Evolutionary conservation across 2,329 filamentous ascomycete genomes (phyloP), one percentile per base, ranked within the genome.

Genomic region (Orbilia blumenaviensis): DNA sequence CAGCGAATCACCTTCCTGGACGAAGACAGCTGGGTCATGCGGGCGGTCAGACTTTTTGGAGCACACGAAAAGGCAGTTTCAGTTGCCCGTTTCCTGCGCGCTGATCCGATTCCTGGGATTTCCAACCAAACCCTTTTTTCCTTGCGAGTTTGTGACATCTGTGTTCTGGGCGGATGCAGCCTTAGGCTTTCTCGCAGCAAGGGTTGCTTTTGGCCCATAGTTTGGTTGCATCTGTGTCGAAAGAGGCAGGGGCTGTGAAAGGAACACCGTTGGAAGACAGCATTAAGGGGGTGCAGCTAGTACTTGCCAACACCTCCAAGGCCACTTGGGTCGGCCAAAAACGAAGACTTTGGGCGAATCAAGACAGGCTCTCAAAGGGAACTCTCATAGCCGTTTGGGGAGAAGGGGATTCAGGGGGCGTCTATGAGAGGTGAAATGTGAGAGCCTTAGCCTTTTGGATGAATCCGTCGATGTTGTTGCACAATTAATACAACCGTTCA

Each of bases 241-340:
- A 56, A 56, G 52, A 67, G 29, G 63, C 48, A 46, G 56, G 48
- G 38, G 63, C 54, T 67, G 62, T 38, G 63, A 56, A 61, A 60
- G 42, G 63, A 66, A 48, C 25, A 61, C 38, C 48, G 56, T 66
- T 64, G 68, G 61, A 52, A 41, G 61, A 60, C 42, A 44, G 63
- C 63, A 62, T 62, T 75, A 63, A 67, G 63, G 71, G n/a, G 71
- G 63, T 61, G 69, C 42, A 38, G 42, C 56, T 61, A 36, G 29
- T 42, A 62, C 44, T 72, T 50, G 38, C 60, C 67, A 46, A 64
- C 44, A 41, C 34, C 25, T 46, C 61, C 58, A 60, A 46, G 60
- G 54, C n/a, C 10, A 25, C 42, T 42, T 56, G 52, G 46, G 69
- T 50, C 63, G 56, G 56, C 63, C 71, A 75, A 75, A 75, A 75